Evolutionary conservation across 192 early-diverging fungal species (phyloP), one percentile per base, ranked within the genome.

Genomic region (Mortierella alpina): DNA sequence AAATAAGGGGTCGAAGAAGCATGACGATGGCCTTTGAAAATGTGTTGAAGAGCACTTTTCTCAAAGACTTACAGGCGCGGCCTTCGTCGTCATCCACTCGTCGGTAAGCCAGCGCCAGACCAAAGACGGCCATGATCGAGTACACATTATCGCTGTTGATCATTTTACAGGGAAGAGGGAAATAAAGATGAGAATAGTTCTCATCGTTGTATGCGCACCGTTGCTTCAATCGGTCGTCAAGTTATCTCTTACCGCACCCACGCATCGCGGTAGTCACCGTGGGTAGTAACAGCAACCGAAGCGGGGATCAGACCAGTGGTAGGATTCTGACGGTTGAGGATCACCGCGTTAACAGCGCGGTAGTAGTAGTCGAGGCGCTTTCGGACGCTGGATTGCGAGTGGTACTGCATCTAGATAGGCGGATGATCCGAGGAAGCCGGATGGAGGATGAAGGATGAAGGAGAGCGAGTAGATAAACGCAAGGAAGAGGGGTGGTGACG

Each of bases 281-380:
- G 95, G 11, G 88, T 92, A 5, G 93, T 96, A 14, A 96, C 88
- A 40, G 95, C 95, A 12, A 94, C 92, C 6, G 92, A 93, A 8
- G 95, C 95, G 4, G 93, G 95, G 62, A 96, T 95, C 84, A 96
- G 84, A n/a, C 95, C 95, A 14, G 91, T 94, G 40, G 89, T 89
- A 8, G 93, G 86, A 69, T 94, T 93, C 76, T 95, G 93, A 15
- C 91, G 82, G 17, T 91, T 86, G 41, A 96, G 82, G 75, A 95
- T 95, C 23, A 93, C 92, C 23, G 87, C 80, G 41, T 88, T 86
- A 56, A 94, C 89, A 41, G 91, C 91, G 18, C 90, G 82, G 70
- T 94, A 94, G 75, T 93, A 95, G 65, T 87, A 85, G 68, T 96
- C 92, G 17, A 96, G 86, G 47, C 90, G 68, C 62, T 84, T 75